Base-by-base conservation (phyloP, 2,329 filamentous ascomycete genomes). In the Venturia nashicola region DNA sequence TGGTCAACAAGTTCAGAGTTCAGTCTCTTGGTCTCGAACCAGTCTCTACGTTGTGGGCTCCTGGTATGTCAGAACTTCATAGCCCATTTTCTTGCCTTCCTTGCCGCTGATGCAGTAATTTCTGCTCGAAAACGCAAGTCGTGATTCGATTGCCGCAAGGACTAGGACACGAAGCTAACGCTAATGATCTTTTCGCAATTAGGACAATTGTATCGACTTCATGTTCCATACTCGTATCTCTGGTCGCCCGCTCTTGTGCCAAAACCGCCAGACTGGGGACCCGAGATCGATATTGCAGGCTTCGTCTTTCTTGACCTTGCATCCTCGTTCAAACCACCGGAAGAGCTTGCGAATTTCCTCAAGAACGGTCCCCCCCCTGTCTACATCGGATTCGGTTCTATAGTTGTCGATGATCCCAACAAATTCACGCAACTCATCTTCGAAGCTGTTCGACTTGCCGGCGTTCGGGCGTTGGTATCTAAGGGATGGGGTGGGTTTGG, bases 1-100 rank as follows among this genome's bases (percentile, higher is more conserved):
- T 97, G 6, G 93, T 97, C 71, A 97, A 97, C 71, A 83, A 86
- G 12, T 97, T 96, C 70, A 82, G 92, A 62, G 86, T 87, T 67
- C 86, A 86, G 65, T 83, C 83, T 16, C 80, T 96, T 0, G 87
- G 88, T 34, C 78, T 97, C 0, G 88, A 94, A 55, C 83, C 88
- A 0, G 80, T 97, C 51, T 91, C 88, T 66, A 78, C 90, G 8
- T 86, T 95, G 60, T 93, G 88, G 83, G 92, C 89, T 2, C 91
- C 92, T n/a, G 51, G 64, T 32, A 40, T 11, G 44, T 57, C 20
- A 23, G 2, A 1, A 36, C 3, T 36, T 11, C 36, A 36, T 16
- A 57, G 5, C 85, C 90, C 39, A 77, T 97, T 43, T 84, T 83
- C 59, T 82, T 96, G 18, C 90, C 0, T 90, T 89, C 69, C 7